These are phyloP conservation scores for Flaveria ramosissima DNA, from an alignment of 129 eudicot genomes.

Conservation along the genomic window DNA sequence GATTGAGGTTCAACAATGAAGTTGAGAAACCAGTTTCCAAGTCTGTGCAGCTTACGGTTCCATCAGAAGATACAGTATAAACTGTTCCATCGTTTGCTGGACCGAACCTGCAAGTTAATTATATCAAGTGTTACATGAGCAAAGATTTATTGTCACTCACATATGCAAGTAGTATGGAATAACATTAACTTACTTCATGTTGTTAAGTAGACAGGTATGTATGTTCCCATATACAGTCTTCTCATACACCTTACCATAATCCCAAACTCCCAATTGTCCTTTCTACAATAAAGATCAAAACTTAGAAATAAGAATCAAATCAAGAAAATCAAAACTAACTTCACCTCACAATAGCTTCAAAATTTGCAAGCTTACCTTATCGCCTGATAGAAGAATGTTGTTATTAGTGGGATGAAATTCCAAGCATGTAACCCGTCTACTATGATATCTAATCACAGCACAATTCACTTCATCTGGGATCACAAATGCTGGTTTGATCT, in stretches of 20 bases:
- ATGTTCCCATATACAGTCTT: constrained; percentile 79
- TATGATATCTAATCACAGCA: constrained; percentile 93
- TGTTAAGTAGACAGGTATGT: constrained; percentile 80
- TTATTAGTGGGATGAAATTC: constrained; percentile 91
- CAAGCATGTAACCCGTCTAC: constrained; percentile 92
- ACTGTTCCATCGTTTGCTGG: constrained; percentile 82
- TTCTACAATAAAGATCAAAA: constrained; percentile 45
- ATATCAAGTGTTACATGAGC: neutral
- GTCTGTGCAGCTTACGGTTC: constrained; percentile 85
- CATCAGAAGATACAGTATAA: constrained; percentile 92
- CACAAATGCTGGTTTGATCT: constrained; percentile 77
- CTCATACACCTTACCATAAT: constrained; percentile 69
- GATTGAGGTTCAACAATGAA: constrained; percentile 79
- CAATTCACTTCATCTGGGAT: constrained; percentile 83
- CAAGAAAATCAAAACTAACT: neutral
- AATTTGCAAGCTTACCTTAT: constrained; percentile 58
- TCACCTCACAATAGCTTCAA: neutral
- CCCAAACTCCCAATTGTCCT: constrained; percentile 99
- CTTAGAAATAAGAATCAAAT: constrained; percentile 9
- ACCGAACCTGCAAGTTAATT: constrained; percentile 53
- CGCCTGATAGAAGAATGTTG: constrained; percentile 89
- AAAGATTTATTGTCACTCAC: neutral
- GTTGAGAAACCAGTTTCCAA: constrained; percentile 86
- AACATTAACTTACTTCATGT: constrained; percentile 69
- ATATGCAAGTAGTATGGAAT: neutral